A percentile compares a stretch with the other conserved stretches of the same genome.
Evolutionary conservation across 2,329 filamentous ascomycete species (phyloP).

Genomic region (Diaporthe sp.): DNA sequence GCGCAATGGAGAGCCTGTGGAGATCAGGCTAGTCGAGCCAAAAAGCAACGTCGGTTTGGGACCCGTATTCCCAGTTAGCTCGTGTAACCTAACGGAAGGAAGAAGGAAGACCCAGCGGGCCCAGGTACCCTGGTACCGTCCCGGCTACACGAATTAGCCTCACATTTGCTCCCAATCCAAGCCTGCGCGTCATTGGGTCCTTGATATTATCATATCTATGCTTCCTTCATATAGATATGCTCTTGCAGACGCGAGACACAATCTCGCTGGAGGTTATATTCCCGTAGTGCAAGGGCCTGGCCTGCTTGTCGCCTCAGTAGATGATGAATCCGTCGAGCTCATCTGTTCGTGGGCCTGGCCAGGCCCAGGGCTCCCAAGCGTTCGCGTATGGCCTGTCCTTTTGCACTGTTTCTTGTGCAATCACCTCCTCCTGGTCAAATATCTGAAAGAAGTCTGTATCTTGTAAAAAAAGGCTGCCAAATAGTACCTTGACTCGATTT

Average conservation of each 20-base stretch:
- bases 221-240: background rate
- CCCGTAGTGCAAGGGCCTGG: background rate
- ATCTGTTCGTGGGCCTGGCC: background rate
- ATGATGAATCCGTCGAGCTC: background rate
- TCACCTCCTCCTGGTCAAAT: background rate
- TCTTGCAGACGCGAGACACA: background rate
- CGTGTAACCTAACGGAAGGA: constrained; percentile 17
- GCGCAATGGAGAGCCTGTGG: constrained; percentile 23
- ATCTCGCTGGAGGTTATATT: too few relatives aligned
- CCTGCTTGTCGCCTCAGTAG: background rate
- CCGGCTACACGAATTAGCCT: constrained; percentile 21
- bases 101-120: constrained; percentile 3
- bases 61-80: constrained; percentile 21
- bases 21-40: constrained; percentile 7
- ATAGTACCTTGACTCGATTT: background rate
- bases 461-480: background rate
- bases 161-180: constrained; percentile 5
- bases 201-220: background rate
- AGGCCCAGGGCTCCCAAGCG: background rate
- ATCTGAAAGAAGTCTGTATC: background rate
- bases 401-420: background rate
- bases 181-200: background rate
- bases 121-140: background rate
- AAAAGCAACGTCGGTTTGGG: constrained; percentile 12
- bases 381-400: background rate